Evolutionary conservation across 208 protist genomes (phyloP).

Genomic region (Acanthamoeba lenticulata): DNA sequence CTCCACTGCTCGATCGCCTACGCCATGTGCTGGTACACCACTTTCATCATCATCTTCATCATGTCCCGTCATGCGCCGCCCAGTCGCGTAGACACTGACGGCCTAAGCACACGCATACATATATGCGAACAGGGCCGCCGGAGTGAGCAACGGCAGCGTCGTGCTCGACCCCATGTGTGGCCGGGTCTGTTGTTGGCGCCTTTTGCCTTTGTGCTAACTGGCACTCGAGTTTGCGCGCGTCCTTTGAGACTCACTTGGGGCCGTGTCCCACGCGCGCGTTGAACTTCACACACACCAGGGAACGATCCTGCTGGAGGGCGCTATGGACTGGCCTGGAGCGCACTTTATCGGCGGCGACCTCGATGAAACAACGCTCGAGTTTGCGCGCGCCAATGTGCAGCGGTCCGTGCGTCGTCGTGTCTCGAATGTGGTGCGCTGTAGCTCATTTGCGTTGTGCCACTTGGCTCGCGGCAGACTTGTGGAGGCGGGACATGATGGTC

Average conservation of each 20-base stretch:
- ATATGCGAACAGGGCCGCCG: background rate
- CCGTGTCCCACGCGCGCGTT: too few species aligned
- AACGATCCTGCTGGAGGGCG: background rate
- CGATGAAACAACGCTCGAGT: background rate
- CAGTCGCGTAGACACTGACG: background rate
- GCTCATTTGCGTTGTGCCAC: background rate
- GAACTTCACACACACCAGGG: background rate
- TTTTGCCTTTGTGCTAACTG: too few species aligned
- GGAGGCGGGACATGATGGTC: background rate
- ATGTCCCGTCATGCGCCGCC: background rate
- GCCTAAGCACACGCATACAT: background rate
- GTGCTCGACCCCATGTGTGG: conserved; percentile 36
- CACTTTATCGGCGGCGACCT: conserved; percentile 29
- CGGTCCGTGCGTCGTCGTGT: background rate
- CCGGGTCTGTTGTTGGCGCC: background rate
- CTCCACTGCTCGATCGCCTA: conserved; percentile 21
- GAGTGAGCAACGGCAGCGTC: background rate
- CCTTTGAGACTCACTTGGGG: background rate
- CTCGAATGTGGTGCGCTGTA: too few species aligned
- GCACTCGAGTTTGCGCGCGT: background rate
- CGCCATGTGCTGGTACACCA: conserved; percentile 23
- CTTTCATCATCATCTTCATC: too few species aligned
- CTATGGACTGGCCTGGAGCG: background rate
- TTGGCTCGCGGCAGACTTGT: background rate
- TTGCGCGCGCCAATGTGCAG: background rate